A percentile compares a stretch with the other conserved stretches of the same genome.
phyloP scores from a whole-genome alignment of 2,329 filamentous ascomycete genomes.

The Penicillium sp. region DNA sequence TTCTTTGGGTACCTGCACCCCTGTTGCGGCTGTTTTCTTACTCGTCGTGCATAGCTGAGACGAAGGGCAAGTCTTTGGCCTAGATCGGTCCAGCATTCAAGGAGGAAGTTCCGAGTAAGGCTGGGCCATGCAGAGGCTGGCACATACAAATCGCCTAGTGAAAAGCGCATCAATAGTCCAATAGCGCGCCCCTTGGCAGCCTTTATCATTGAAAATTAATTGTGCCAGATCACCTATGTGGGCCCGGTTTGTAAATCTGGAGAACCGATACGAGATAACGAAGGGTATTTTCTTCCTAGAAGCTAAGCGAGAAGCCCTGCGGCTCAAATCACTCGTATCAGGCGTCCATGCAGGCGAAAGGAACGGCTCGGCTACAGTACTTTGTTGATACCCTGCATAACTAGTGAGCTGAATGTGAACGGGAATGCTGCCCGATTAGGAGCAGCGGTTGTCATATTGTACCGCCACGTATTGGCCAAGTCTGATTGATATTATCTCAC shows the following conservation, averaged over 20 bases:
- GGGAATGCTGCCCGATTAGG: background rate
- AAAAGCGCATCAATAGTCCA: too few relatives aligned
- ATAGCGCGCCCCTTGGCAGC: too few relatives aligned
- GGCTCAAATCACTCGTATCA: background rate
- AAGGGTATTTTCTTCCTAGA: too few relatives aligned
- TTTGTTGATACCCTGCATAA: background rate
- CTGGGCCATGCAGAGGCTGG: too few relatives aligned
- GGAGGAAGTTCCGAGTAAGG: too few relatives aligned
- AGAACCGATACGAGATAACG: too few relatives aligned
- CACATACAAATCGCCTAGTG: too few relatives aligned
- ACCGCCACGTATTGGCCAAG: background rate
- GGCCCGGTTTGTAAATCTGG: too few relatives aligned
- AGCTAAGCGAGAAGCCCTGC: background rate
- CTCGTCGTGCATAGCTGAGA: too few relatives aligned
- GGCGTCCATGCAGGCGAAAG: background rate
- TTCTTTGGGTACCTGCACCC: background rate
- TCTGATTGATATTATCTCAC: background rate
- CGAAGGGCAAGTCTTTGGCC: background rate
- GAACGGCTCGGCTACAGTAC: background rate
- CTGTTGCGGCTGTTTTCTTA: background rate
- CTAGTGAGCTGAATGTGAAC: background rate
- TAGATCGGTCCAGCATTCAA: background rate
- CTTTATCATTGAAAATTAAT: too few relatives aligned
- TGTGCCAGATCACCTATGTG: background rate
- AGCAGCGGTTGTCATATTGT: background rate